A percentile compares a stretch with the other conserved stretches of the same genome.
Conservation (phyloP, 345 rosid genomes). For the Geranium rotundifolium region DNA sequence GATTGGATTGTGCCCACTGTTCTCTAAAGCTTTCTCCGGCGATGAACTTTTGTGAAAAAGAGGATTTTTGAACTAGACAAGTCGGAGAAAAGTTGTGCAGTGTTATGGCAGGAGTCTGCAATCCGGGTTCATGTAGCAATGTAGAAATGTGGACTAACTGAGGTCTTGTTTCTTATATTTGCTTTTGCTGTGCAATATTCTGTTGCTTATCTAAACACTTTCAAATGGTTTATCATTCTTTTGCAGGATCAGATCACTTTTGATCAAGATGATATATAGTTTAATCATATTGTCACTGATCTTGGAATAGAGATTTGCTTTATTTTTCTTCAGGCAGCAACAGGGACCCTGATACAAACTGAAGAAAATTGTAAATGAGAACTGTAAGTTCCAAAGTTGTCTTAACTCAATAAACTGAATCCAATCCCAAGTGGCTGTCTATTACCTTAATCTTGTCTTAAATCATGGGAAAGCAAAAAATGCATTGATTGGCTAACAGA, state of each 20-base stretch:
- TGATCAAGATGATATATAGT: neutral
- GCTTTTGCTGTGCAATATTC: neutral
- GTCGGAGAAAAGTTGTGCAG: constrained; percentile 9
- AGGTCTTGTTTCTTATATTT: constrained; percentile 10
- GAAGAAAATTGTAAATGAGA: no score
- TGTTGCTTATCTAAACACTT: no score
- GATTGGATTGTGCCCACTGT: constrained; percentile 13
- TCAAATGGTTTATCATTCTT: no score
- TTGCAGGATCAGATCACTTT: no score
- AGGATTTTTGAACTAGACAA: constrained; percentile 17
- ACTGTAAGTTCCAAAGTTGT: no score
- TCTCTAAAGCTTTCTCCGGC: constrained; percentile 17
- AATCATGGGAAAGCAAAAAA: neutral
- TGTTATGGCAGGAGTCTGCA: neutral
- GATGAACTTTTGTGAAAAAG: constrained; percentile 15
- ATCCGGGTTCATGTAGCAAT: neutral
- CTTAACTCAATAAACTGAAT: no score
- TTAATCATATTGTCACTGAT: no score
- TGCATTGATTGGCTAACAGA: neutral
- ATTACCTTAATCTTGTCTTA: neutral
- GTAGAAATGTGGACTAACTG: neutral
- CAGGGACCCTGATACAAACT: no score
- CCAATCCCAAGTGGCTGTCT: constrained; percentile 4
- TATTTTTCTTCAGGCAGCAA: no score
- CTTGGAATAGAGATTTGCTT: no score